Percentiles rank a stretch among this genome's conserved stretches.
Evolutionary conservation across 176 grass and related monocot genomes (phyloP).

Genomic region (Alloteropsis semialata): DNA sequence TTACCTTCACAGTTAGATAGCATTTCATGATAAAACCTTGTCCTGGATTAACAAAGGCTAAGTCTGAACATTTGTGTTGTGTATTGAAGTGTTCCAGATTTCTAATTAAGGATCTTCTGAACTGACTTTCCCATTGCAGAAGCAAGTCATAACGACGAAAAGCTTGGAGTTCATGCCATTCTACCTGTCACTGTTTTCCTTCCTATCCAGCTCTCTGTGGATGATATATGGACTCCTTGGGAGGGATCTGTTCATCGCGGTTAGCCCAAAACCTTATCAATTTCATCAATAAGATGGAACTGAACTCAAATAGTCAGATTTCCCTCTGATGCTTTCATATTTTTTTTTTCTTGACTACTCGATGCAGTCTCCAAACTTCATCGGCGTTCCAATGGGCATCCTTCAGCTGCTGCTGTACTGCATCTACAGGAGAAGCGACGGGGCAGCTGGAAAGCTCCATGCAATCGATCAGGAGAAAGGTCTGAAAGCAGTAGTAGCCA

Average conservation of each 20-base stretch:
- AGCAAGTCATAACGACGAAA: conserved; percentile 53
- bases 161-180: conserved; percentile 85
- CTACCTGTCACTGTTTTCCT: conserved; percentile 71
- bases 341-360: not conserved
- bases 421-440: conserved; percentile 55
- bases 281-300: not conserved
- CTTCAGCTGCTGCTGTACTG: conserved; percentile 60
- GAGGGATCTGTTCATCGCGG: conserved; percentile 56
- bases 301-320: too few species aligned
- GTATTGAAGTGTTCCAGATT: too few species aligned
- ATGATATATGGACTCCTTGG: conserved; percentile 61
- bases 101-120: too few species aligned
- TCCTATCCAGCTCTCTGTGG: conserved; percentile 57
- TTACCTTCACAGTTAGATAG: not conserved
- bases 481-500: not conserved
- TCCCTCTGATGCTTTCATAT: not conserved
- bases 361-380: conserved; percentile 63
- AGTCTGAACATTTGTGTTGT: not conserved
- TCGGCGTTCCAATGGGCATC: conserved; percentile 52
- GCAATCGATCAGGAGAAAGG: conserved; percentile 30
- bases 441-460: conserved; percentile 3
- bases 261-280: not conserved
- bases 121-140: conserved; percentile 33
- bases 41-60: not conserved
- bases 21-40: not conserved